Evolutionary conservation across 768 basidiomycete species (phyloP).

Genomic region (Collybiopsis luxurians): DNA sequence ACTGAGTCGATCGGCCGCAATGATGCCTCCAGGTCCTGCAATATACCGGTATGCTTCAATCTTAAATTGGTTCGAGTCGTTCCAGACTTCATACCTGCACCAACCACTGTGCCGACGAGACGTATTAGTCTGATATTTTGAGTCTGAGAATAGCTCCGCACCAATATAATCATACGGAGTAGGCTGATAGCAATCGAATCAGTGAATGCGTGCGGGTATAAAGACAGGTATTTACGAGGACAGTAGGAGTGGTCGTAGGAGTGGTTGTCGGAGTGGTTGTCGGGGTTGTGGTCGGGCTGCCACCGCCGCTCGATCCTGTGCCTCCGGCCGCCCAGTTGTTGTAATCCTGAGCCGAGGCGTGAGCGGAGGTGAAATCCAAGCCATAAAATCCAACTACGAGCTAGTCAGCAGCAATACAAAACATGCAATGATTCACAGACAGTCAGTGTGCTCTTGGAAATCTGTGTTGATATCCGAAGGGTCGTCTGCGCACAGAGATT

Average conservation of each 20-base stretch:
- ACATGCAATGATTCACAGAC: slow-evolving; percentile 27
- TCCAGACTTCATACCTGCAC: slow-evolving; percentile 30
- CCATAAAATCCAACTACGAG: slow-evolving; percentile 60
- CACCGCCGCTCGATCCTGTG: slow-evolving; percentile 23
- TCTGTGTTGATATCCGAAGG: slow-evolving; percentile 50
- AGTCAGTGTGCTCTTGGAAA: slow-evolving; percentile 58
- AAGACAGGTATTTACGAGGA: slow-evolving; percentile 20
- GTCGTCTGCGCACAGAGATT: slow-evolving; percentile 20
- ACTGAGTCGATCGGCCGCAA: slow-evolving; percentile 57
- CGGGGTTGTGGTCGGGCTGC: slow-evolving; percentile 16
- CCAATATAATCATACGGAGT: slow-evolving; percentile 24
- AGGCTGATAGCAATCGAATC: slow-evolving; percentile 4
- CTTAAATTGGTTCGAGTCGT: not conserved
- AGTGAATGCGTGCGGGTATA: slow-evolving; percentile 40
- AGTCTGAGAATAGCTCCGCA: not conserved
- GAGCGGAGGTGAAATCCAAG: slow-evolving; percentile 42
- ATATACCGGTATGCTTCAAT: not conserved
- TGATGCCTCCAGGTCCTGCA: slow-evolving; percentile 52
- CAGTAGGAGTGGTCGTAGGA: slow-evolving; percentile 25
- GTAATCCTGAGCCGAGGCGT: slow-evolving; percentile 45
- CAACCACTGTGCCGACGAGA: slow-evolving; percentile 26
- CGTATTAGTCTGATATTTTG: not conserved
- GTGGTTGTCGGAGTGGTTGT: slow-evolving; percentile 28
- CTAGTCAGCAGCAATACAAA: not conserved
- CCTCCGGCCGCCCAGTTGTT: slow-evolving; percentile 48